Conservation (phyloP, 345 rosid species). For the Raphanus raphanistrum region DNA sequence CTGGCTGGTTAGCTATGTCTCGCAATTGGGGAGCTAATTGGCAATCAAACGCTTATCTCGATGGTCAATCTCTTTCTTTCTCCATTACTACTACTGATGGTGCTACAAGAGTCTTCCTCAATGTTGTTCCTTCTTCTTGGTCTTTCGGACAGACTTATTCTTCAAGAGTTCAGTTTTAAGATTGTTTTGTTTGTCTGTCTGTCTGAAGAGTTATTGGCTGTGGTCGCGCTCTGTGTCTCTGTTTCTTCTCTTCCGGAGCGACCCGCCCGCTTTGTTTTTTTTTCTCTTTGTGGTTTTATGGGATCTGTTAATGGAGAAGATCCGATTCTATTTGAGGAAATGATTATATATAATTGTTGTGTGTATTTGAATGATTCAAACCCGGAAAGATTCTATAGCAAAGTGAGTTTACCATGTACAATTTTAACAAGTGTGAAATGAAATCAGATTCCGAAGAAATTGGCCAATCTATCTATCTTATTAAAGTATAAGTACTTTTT, state of each 20-base stretch:
- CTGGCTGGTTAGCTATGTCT: slow-evolving; percentile 78
- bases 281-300: neutral
- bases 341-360: neutral
- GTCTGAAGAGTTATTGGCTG: slow-evolving; percentile 21
- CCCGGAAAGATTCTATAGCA: neutral
- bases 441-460: too few relatives aligned
- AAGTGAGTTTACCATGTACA: neutral
- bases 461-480: too few relatives aligned
- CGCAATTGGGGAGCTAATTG: slow-evolving; percentile 96
- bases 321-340: slow-evolving; percentile 12
- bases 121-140: slow-evolving; percentile 69
- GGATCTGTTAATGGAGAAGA: slow-evolving; percentile 18
- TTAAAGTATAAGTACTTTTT: too few relatives aligned
- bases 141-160: slow-evolving; percentile 65
- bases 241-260: slow-evolving; percentile 35
- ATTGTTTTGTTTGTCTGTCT: neutral
- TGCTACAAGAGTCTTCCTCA: slow-evolving; percentile 42
- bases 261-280: slow-evolving; percentile 34
- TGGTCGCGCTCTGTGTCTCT: slow-evolving; percentile 39
- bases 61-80: slow-evolving; percentile 82
- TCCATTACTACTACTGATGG: slow-evolving; percentile 73
- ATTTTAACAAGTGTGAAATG: too few relatives aligned
- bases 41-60: slow-evolving; percentile 88
- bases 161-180: slow-evolving; percentile 50
- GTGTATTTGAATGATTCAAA: slow-evolving; percentile 22